A percentile compares a stretch with the other conserved stretches of the same genome.
Evolutionary conservation across 176 grass and related monocot genomes (phyloP).

Genomic region (Chrysopogon serrulatus): DNA sequence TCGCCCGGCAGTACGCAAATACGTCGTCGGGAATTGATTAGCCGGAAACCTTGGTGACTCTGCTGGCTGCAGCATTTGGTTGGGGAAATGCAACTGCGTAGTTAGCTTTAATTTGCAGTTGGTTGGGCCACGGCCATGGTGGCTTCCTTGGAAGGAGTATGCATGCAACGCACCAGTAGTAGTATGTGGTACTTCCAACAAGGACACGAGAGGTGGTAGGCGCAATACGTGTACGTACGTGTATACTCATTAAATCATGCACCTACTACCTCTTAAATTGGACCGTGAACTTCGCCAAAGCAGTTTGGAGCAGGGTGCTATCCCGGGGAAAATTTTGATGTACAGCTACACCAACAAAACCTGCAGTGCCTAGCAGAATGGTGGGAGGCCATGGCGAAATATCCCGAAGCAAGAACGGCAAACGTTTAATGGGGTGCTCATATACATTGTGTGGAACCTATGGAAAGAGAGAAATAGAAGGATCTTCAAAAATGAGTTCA

Average conservation of each 20-base stretch:
- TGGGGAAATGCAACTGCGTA: neutral
- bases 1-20: neutral
- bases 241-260: neutral
- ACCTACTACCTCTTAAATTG: neutral
- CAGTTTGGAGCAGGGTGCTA: no score
- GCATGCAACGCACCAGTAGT: neutral
- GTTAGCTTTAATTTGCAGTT: neutral
- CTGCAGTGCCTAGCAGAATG: no score
- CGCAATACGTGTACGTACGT: neutral
- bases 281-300: no score
- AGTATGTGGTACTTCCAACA: neutral
- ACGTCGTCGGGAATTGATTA: neutral
- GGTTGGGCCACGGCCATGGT: neutral
- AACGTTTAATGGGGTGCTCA: no score
- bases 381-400: no score
- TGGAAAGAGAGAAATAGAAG: no score
- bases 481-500: no score
- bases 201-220: neutral
- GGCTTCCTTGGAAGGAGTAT: neutral
- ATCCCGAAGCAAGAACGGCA: no score
- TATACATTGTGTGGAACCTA: no score
- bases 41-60: constrained; percentile 2
- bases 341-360: no score
- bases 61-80: neutral
- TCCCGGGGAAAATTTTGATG: no score